phyloP scores from a whole-genome alignment of 495 filamentous ascomycete species.

The Letharia columbiana region DNA sequence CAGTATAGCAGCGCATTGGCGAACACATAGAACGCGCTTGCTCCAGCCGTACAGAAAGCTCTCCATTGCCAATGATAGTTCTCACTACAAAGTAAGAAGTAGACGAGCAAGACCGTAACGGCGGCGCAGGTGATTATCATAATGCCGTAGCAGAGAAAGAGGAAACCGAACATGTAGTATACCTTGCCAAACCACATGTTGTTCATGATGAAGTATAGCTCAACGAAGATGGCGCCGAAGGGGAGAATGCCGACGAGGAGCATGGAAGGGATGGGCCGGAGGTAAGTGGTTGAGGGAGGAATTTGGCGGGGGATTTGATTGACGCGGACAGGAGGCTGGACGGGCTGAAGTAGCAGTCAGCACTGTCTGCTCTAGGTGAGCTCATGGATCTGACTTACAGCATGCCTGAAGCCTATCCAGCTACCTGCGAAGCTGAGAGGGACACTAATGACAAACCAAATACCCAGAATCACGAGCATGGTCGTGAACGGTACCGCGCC shows the following conservation, averaged over 20 bases:
- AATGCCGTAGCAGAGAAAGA: slow-evolving; percentile 93
- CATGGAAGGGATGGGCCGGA: slow-evolving; percentile 78
- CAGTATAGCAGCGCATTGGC: slow-evolving; percentile 81
- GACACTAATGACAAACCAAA: slow-evolving; percentile 95
- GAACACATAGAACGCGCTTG: slow-evolving; percentile 84
- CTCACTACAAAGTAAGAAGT: slow-evolving; percentile 89
- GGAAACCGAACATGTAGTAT: slow-evolving; percentile 99
- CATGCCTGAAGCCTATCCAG: slow-evolving; percentile 79
- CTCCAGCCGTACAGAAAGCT: slow-evolving; percentile 78
- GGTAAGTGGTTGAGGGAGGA: slow-evolving; percentile 68
- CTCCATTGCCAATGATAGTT: slow-evolving; percentile 99
- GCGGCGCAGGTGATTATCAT: slow-evolving; percentile 95
- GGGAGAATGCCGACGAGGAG: slow-evolving; percentile 84
- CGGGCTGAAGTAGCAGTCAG: slow-evolving; percentile 30
- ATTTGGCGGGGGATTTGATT: slow-evolving; percentile 98
- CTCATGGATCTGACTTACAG: slow-evolving; percentile 29
- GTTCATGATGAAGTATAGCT: slow-evolving; percentile 97
- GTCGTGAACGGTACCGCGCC: slow-evolving; percentile 94
- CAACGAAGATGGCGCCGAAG: slow-evolving; percentile 93
- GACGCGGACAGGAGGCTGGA: slow-evolving; percentile 77
- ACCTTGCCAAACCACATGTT: slow-evolving; percentile 96
- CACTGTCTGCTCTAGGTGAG: too few species aligned
- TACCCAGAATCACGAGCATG: slow-evolving; percentile 84
- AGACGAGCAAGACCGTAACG: slow-evolving; percentile 84
- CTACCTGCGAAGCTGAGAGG: slow-evolving; percentile 83